A percentile compares a stretch with the other conserved stretches of the same genome.
Evolutionary conservation across 2,329 filamentous ascomycete species (phyloP).

Genomic region (Lizonia empirigonia): DNA sequence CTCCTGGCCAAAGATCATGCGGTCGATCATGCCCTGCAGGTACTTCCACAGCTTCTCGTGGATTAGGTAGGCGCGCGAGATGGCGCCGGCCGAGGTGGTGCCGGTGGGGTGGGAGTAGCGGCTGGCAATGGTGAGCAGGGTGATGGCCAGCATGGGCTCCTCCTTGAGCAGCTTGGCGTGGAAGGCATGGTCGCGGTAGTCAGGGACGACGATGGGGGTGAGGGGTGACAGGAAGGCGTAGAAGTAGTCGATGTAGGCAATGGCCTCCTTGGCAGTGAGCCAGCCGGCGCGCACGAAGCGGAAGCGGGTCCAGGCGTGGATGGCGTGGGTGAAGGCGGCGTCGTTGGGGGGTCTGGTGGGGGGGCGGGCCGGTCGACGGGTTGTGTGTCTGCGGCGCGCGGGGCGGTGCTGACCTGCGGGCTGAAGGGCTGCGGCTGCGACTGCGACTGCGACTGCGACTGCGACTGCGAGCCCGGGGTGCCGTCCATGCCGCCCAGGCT

Average conservation of each 20-base stretch:
- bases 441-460: slow-evolving; percentile 7
- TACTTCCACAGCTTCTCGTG: slow-evolving; percentile 97
- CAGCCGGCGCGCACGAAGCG: slow-evolving; percentile 95
- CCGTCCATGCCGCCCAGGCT: slow-evolving; percentile 46
- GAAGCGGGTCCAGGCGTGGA: slow-evolving; percentile 88
- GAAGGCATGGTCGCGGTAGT: slow-evolving; percentile 80
- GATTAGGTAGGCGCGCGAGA: slow-evolving; percentile 85
- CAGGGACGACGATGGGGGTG: slow-evolving; percentile 90
- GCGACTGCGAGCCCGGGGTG: slow-evolving; percentile 44
- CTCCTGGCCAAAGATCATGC: slow-evolving; percentile 94
- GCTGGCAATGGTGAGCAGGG: slow-evolving; percentile 87
- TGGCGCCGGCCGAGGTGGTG: slow-evolving; percentile 66
- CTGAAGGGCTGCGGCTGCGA: slow-evolving; percentile 22
- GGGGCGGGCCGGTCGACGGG: too few relatives aligned
- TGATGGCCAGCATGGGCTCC: slow-evolving; percentile 91
- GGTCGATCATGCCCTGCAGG: slow-evolving; percentile 91
- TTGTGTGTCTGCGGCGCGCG: too few relatives aligned
- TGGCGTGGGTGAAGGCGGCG: slow-evolving; percentile 62
- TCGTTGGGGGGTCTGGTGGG: slow-evolving; percentile 46
- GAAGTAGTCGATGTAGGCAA: slow-evolving; percentile 94
- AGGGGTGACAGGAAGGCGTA: slow-evolving; percentile 89
- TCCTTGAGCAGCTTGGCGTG: slow-evolving; percentile 82
- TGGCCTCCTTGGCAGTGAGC: slow-evolving; percentile 92
- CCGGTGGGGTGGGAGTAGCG: slow-evolving; percentile 82
- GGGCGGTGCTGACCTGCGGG: too few relatives aligned